phyloP scores from a whole-genome alignment of 805 yeast species.

The Maudiozyma serrabonitensis region DNA sequence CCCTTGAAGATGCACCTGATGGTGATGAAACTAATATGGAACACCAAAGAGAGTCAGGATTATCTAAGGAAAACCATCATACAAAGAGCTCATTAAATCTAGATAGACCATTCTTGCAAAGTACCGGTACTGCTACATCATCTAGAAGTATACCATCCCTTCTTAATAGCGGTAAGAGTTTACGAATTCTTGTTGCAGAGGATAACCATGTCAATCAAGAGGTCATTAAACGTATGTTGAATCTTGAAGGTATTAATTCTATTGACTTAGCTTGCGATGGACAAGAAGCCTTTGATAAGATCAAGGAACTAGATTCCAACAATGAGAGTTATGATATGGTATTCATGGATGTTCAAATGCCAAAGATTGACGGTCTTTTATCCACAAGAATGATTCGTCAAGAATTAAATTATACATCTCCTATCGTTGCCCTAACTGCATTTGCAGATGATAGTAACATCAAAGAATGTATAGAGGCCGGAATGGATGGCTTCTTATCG shows the following conservation, averaged over 20 bases:
- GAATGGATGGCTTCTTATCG: slow-evolving; percentile 85
- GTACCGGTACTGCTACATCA: slow-evolving; percentile 34
- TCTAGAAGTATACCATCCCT: slow-evolving; percentile 11
- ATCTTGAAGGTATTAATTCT: slow-evolving; percentile 65
- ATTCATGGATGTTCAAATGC: slow-evolving; percentile 98
- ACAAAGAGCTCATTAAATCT: slow-evolving; percentile 15
- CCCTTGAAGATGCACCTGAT: background rate
- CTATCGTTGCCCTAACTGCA: slow-evolving; percentile 91
- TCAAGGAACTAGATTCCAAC: slow-evolving; percentile 38
- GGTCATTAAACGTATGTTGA: slow-evolving; percentile 81
- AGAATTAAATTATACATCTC: slow-evolving; percentile 50
- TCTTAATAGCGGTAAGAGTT: slow-evolving; percentile 15
- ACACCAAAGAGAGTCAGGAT: too few species aligned
- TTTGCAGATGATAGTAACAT: slow-evolving; percentile 90
- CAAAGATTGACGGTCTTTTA: slow-evolving; percentile 76
- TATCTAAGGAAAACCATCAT: slow-evolving; percentile 3
- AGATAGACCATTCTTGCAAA: slow-evolving; percentile 29
- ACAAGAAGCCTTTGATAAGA: slow-evolving; percentile 68
- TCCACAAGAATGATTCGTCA: slow-evolving; percentile 70
- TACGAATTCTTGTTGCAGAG: slow-evolving; percentile 73
- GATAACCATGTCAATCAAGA: slow-evolving; percentile 92
- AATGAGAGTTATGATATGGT: slow-evolving; percentile 53
- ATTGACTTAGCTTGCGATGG: slow-evolving; percentile 85
- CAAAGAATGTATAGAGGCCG: slow-evolving; percentile 74
- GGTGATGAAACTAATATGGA: background rate